Base-by-base conservation (phyloP, 2,329 filamentous ascomycete genomes). In the Alternaria viburni region DNA sequence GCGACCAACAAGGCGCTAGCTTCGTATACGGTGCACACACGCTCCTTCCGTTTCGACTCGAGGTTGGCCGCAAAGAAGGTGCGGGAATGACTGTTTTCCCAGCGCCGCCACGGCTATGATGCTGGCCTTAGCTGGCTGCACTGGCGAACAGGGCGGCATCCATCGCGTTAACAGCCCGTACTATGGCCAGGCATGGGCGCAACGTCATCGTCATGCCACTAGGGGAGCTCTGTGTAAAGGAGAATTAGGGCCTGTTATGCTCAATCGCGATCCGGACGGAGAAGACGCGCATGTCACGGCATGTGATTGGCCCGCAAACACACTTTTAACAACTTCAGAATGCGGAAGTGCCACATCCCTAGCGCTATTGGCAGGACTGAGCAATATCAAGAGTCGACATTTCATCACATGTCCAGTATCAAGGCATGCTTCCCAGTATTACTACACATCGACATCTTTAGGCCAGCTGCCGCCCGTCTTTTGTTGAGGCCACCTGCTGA, bases 21-120 rank as follows among this genome's bases (percentile, higher is more conserved):
- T 57, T 67, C 62, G 64, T 67, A 67, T 67, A 61, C 50, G 41
- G 55, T 61, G 58, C 64, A 60, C 62, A 50, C 46, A 43, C 61
- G 30, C 64, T 64, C 41, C 59, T 54, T 62, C 55, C 25, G 52
- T 50, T 41, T 55, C 30, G 55, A 59, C 64, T 61, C 58, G 58
- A 51, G 12, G 49, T 17, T 52, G 61, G 49, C 57, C 52, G 57
- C 49, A 52, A 45, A 19, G 43, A 30, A 64, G 41, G 47, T 57
- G 54, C 41, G 50, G 43, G 28, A 44, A 47, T 12, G 41, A 47
- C 32, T 32, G 54, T 54, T 23, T 45, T 36, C 30, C 36, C 45
- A n/a, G 59, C 30, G 28, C 51, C 59, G 59, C 62, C 45, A 49
- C 28, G 13, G 36, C 55, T 32, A 13, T 46, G 54, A 45, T 51